These are phyloP conservation scores for Ganoderma lucidum DNA, from an alignment of 1,284 basidiomycete genomes.

Conservation along the genomic window DNA sequence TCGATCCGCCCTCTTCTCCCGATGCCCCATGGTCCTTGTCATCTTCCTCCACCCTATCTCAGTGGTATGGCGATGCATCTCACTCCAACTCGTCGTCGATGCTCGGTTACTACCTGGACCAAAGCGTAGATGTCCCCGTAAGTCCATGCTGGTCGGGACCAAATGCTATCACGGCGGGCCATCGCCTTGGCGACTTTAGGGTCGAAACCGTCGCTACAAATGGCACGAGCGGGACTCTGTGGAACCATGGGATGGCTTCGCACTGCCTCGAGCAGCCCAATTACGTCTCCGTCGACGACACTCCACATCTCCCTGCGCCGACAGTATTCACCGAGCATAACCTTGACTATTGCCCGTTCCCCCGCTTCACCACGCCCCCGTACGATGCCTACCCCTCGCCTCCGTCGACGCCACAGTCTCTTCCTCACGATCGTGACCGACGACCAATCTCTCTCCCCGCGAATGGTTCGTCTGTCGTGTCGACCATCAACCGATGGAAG, in stretches of 20 bases:
- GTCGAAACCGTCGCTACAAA: background rate
- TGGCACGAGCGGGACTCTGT: background rate
- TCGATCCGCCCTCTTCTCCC: background rate
- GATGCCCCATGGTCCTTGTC: background rate
- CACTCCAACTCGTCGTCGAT: background rate
- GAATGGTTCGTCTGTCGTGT: background rate
- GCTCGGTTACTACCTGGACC: background rate
- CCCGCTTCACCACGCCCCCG: background rate
- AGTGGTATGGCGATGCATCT: background rate
- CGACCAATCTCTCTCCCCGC: background rate
- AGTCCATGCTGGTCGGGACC: background rate
- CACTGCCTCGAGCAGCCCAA: background rate
- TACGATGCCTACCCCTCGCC: background rate
- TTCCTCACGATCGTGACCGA: background rate
- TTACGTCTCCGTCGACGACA: background rate
- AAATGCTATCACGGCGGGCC: background rate
- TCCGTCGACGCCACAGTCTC: background rate
- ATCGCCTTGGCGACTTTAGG: background rate
- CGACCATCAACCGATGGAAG: background rate
- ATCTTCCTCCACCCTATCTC: background rate
- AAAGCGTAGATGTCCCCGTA: background rate
- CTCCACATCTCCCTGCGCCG: background rate
- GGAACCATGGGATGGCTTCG: background rate
- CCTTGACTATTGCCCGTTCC: background rate
- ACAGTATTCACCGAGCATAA: background rate